A percentile compares a stretch with the other conserved stretches of the same genome.
Conservation (phyloP, 345 rosid species). For the Cochlearia excelsa region DNA sequence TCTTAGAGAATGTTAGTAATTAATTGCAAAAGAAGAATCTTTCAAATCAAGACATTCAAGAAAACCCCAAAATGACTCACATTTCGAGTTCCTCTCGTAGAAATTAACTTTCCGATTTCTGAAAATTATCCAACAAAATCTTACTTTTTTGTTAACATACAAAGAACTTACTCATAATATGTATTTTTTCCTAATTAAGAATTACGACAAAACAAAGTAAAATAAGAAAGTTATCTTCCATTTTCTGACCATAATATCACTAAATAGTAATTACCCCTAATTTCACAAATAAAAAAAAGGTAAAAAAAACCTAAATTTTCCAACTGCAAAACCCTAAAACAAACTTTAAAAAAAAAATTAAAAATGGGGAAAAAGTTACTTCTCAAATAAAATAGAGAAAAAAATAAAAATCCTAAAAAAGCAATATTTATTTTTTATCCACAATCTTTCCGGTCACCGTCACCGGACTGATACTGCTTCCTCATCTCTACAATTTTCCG, state of each 20-base stretch:
- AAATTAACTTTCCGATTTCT: background rate
- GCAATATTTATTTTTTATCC: constrained; percentile 33
- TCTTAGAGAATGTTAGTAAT: constrained; percentile 18
- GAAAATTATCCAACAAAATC: no score
- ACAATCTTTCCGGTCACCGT: constrained; percentile 39
- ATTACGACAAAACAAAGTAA: background rate
- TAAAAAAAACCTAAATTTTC: constrained; percentile 18
- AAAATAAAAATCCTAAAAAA: constrained; percentile 24
- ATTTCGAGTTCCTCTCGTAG: constrained; percentile 7
- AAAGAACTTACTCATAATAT: background rate
- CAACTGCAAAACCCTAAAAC: constrained; percentile 37
- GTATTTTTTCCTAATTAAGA: background rate
- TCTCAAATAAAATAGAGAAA: constrained; percentile 1
- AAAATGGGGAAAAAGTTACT: background rate
- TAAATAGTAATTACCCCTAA: constrained; percentile 39
- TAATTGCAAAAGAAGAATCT: constrained; percentile 24
- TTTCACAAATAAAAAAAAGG: constrained; percentile 20
- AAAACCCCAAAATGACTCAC: constrained; percentile 19
- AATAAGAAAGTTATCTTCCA: constrained; percentile 31
- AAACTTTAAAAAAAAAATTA: constrained; percentile 14
- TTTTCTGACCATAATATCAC: constrained; percentile 33
- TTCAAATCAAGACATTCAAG: constrained; percentile 19
- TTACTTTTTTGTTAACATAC: background rate
- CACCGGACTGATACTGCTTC: constrained; percentile 47
- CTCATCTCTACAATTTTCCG: constrained; percentile 82